Conservation (phyloP, 345 rosid genomes). For the Melaleuca alternifolia region DNA sequence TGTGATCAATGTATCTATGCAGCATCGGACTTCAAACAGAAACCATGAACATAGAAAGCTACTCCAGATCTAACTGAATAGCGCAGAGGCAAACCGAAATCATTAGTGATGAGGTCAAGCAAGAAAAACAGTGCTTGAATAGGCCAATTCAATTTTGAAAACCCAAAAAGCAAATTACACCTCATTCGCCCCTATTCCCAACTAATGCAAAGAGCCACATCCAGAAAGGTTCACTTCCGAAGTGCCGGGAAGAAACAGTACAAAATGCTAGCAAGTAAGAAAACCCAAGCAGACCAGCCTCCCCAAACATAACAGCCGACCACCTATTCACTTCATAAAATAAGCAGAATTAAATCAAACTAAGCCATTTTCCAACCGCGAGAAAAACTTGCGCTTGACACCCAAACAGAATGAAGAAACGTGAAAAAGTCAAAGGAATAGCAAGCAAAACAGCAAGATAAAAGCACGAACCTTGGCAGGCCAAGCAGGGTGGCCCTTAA, state of each 20-base stretch:
- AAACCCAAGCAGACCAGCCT: background rate
- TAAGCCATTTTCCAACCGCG: background rate
- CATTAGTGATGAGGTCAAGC: background rate
- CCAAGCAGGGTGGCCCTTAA: conserved; percentile 96
- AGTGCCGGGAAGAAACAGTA: background rate
- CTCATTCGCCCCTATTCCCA: background rate
- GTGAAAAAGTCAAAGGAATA: background rate
- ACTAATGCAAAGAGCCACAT: background rate
- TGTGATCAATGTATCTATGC: background rate
- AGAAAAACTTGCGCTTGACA: background rate
- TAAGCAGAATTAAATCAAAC: background rate
- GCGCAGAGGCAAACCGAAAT: background rate
- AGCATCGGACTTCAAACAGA: background rate
- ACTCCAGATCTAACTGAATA: background rate
- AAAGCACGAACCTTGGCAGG: conserved; percentile 75
- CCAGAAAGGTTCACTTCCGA: background rate
- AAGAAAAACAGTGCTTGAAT: background rate
- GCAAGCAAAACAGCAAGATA: background rate
- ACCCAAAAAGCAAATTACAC: background rate
- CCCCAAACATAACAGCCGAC: background rate
- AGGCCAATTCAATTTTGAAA: background rate
- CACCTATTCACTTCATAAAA: background rate
- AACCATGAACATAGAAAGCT: background rate
- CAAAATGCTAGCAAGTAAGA: background rate
- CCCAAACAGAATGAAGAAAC: background rate